Percentiles rank a stretch among this genome's conserved stretches.
Evolutionary conservation across 371 early-diverging fungal genomes (phyloP).

Genomic region (Mortierella sp.): DNA sequence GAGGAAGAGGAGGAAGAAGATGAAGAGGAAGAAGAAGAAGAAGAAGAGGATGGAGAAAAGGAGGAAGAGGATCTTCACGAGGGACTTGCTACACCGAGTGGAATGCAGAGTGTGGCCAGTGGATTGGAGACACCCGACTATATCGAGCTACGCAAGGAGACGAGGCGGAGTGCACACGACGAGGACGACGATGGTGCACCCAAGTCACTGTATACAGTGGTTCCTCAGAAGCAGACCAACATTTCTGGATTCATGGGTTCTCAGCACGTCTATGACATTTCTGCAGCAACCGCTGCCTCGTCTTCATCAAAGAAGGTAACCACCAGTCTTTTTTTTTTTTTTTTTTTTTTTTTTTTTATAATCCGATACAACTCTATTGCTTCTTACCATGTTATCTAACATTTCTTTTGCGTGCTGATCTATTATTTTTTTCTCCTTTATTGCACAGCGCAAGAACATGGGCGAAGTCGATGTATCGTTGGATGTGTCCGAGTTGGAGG

Average conservation of each 20-base stretch:
- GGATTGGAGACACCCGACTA: slow-evolving; percentile 95
- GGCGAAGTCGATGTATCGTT: slow-evolving; percentile 77
- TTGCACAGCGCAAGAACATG: slow-evolving; percentile 59
- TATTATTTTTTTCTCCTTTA: neutral
- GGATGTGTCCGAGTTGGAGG: slow-evolving; percentile 82
- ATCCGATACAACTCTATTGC: neutral
- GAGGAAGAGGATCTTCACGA: slow-evolving; percentile 64
- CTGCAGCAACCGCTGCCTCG: slow-evolving; percentile 46
- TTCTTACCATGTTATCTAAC: neutral
- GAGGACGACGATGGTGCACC: slow-evolving; percentile 69
- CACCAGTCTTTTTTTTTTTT: neutral
- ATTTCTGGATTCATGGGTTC: slow-evolving; percentile 94
- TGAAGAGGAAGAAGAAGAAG: slow-evolving; percentile 73
- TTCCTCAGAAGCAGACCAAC: slow-evolving; percentile 82
- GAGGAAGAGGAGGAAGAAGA: slow-evolving; percentile 74
- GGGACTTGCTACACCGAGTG: slow-evolving; percentile 91
- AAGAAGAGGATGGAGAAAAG: slow-evolving; percentile 67
- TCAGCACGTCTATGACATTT: slow-evolving; percentile 89
- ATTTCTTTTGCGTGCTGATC: neutral
- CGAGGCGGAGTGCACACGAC: slow-evolving; percentile 48
- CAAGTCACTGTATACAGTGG: slow-evolving; percentile 87
- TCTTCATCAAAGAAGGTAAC: slow-evolving; percentile 37
- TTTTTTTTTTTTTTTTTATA: slow-evolving; percentile 3
- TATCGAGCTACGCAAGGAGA: slow-evolving; percentile 91
- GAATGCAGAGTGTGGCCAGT: slow-evolving; percentile 78